Percentiles rank a stretch among this genome's conserved stretches.
Conservation (phyloP, 1,284 basidiomycete species). For the Vanrija sp. region DNA sequence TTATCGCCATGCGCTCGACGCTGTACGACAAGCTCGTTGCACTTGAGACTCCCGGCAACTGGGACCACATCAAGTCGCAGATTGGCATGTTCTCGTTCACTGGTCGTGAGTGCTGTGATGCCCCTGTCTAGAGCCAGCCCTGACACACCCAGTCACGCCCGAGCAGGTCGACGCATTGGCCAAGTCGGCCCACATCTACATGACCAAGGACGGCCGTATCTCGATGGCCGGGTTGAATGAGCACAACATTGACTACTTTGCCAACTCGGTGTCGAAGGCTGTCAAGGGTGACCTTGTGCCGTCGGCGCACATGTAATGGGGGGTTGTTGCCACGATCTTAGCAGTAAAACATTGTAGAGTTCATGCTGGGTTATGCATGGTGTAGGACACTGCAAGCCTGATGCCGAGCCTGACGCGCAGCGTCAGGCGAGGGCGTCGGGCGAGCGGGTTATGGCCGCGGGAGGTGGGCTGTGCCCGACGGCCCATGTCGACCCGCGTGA, state of each 20-base stretch:
- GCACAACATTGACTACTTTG: conserved; percentile 86
- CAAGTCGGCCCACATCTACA: conserved; percentile 88
- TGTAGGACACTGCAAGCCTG: too few relatives aligned
- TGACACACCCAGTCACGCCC: conserved; percentile 54
- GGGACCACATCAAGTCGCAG: conserved; percentile 94
- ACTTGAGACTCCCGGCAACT: conserved; percentile 85
- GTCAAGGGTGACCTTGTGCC: conserved; percentile 65
- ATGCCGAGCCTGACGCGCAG: too few relatives aligned
- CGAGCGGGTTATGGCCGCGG: too few relatives aligned
- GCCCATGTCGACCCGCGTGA: too few relatives aligned
- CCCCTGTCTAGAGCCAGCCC: background rate
- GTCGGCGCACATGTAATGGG: conserved; percentile 1
- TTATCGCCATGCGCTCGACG: conserved; percentile 89
- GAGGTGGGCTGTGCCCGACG: too few relatives aligned
- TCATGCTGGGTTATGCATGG: too few relatives aligned
- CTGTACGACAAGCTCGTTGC: conserved; percentile 77
- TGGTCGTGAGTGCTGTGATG: conserved; percentile 49
- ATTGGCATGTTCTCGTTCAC: conserved; percentile 80
- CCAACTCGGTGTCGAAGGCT: conserved; percentile 74
- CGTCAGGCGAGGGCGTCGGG: too few relatives aligned
- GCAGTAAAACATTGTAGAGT: too few relatives aligned
- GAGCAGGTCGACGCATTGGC: conserved; percentile 82
- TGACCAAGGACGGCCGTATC: conserved; percentile 68
- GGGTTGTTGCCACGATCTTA: background rate
- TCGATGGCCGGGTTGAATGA: conserved; percentile 94